phyloP scores from a whole-genome alignment of 1,284 basidiomycete genomes.

The Naganishia liquefaciens region DNA sequence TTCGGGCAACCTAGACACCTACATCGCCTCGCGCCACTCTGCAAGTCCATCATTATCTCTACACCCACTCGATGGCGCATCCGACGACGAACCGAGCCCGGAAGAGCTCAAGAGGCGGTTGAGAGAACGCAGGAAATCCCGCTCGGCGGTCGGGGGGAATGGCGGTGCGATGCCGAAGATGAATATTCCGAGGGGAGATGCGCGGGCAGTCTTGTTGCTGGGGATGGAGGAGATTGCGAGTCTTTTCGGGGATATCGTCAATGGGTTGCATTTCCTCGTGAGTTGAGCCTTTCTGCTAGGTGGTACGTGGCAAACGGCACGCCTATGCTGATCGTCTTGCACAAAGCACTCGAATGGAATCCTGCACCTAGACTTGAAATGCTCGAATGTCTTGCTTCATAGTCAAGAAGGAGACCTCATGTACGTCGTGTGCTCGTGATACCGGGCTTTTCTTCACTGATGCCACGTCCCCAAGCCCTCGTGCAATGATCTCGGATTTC shows the following conservation, averaged over 20 bases:
- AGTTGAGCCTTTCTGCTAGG: slow-evolving; percentile 41
- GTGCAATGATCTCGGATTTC: slow-evolving; percentile 88
- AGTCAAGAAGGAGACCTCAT: slow-evolving; percentile 86
- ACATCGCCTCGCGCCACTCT: slow-evolving; percentile 67
- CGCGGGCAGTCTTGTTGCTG: slow-evolving; percentile 72
- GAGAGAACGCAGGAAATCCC: slow-evolving; percentile 42
- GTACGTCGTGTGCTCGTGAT: slow-evolving; percentile 36
- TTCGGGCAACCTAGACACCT: slow-evolving; percentile 77
- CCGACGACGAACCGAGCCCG: slow-evolving; percentile 42
- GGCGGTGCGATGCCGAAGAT: background rate
- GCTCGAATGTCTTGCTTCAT: slow-evolving; percentile 86
- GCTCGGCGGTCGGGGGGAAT: background rate
- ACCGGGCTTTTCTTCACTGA: background rate
- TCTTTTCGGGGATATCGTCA: slow-evolving; percentile 73
- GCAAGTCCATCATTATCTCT: slow-evolving; percentile 38
- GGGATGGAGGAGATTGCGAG: slow-evolving; percentile 76
- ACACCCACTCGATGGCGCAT: background rate
- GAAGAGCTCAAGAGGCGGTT: slow-evolving; percentile 65
- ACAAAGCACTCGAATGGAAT: slow-evolving; percentile 77
- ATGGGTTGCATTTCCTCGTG: slow-evolving; percentile 77
- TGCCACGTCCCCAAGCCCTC: slow-evolving; percentile 48
- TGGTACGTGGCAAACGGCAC: no score
- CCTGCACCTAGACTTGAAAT: slow-evolving; percentile 87
- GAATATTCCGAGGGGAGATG: slow-evolving; percentile 33
- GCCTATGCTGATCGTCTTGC: background rate